phyloP scores from a whole-genome alignment of 257 asterid genomes.

The Petunia secreta region DNA sequence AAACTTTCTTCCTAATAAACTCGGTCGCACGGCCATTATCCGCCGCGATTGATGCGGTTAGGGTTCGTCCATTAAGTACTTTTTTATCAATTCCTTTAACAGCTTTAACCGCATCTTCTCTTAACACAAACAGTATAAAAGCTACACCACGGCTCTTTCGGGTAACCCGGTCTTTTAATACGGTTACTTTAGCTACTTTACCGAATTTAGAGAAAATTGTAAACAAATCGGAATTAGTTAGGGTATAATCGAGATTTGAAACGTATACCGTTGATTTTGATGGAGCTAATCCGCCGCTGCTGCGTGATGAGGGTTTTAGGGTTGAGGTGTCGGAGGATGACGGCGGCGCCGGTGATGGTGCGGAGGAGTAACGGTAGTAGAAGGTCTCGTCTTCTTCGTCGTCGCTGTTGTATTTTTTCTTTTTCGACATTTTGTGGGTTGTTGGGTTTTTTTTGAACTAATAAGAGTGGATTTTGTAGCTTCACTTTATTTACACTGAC shows the following conservation, averaged over 20 bases:
- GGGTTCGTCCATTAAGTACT: conserved; percentile 75
- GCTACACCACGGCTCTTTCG: conserved; percentile 95
- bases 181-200: conserved; percentile 90
- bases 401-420: conserved; percentile 42
- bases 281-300: conserved; percentile 87
- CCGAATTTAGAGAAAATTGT: conserved; percentile 97
- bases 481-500: not conserved
- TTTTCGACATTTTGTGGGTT: conserved; percentile 47
- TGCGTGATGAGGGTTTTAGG: conserved; percentile 43
- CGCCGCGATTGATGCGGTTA: conserved; percentile 83
- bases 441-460: not conserved
- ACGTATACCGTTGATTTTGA: conserved; percentile 93
- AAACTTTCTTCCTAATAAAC: conserved; percentile 78
- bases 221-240: conserved; percentile 88
- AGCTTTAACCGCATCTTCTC: conserved; percentile 81
- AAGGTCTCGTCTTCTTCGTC: conserved; percentile 76
- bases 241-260: conserved; percentile 82
- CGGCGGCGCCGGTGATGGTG: conserved; percentile 44
- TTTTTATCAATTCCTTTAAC: conserved; percentile 72
- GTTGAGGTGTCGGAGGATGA: conserved; percentile 42
- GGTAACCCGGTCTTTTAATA: conserved; percentile 79
- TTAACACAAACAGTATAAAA: conserved; percentile 70
- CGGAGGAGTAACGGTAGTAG: conserved; percentile 73
- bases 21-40: conserved; percentile 95
- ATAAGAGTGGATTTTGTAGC: not conserved